Percentiles rank a stretch among this genome's conserved stretches.
Evolutionary conservation across 371 early-diverging fungal genomes (phyloP).

Genomic region (Dichotomocladium elegans): DNA sequence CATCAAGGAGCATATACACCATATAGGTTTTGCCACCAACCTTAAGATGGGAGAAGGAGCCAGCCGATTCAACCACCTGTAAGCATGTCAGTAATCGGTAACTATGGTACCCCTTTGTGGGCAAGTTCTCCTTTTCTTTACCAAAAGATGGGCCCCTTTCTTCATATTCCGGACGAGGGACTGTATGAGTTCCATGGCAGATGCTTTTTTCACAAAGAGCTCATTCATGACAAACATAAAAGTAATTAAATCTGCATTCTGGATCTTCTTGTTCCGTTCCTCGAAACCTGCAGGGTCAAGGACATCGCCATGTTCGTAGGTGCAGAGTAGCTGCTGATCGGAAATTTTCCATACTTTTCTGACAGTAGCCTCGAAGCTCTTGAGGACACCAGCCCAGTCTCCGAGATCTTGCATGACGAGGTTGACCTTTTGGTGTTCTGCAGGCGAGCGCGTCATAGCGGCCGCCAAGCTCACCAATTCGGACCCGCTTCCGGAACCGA

Average conservation of each 20-base stretch:
- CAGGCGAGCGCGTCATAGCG: conserved; percentile 57
- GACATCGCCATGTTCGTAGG: conserved; percentile 43
- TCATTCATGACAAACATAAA: conserved; percentile 92
- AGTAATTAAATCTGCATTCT: conserved; percentile 70
- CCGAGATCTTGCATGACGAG: conserved; percentile 72
- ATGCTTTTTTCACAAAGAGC: conserved; percentile 73
- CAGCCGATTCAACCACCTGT: conserved; percentile 88
- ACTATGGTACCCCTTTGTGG: too few relatives aligned
- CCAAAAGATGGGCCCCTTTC: conserved; percentile 69
- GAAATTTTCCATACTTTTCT: conserved; percentile 31
- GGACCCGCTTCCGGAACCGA: conserved; percentile 88
- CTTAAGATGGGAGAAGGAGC: conserved; percentile 85
- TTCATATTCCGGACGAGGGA: conserved; percentile 62
- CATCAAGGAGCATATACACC: conserved; percentile 85
- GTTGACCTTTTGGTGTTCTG: conserved; percentile 42
- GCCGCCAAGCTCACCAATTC: conserved; percentile 82
- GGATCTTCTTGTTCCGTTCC: conserved; percentile 40
- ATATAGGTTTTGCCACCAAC: conserved; percentile 78
- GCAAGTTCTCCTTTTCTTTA: conserved; percentile 23
- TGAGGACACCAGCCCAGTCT: conserved; percentile 50
- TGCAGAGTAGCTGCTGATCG: conserved; percentile 24
- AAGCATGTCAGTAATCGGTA: background rate
- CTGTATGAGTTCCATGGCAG: conserved; percentile 74
- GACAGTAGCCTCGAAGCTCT: conserved; percentile 23
- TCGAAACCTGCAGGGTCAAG: conserved; percentile 25